Conservation (phyloP, 306 rosid species). For the Canavalia gladiata region DNA sequence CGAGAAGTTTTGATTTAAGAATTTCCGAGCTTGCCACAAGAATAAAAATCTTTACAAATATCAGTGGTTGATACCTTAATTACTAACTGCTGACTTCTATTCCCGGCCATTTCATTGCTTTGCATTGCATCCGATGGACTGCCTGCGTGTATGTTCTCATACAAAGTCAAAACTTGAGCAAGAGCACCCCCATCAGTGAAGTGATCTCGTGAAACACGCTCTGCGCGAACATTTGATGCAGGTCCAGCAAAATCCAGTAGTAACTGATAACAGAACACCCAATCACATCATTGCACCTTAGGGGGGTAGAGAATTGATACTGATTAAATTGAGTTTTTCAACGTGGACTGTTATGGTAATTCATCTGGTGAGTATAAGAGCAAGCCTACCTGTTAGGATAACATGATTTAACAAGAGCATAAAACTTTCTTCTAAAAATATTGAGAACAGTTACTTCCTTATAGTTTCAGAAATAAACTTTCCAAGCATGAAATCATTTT, state of each 20-base stretch:
- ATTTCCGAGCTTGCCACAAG: slow-evolving; percentile 30
- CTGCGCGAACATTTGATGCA: slow-evolving; percentile 84
- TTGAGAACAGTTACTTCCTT: slow-evolving; percentile 15
- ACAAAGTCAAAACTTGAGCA: slow-evolving; percentile 80
- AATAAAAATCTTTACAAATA: slow-evolving; percentile 30
- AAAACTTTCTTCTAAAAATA: neutral
- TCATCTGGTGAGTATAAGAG: slow-evolving; percentile 27
- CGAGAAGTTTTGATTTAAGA: slow-evolving; percentile 8
- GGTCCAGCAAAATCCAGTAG: slow-evolving; percentile 91
- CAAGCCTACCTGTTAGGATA: slow-evolving; percentile 14
- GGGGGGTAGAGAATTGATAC: slow-evolving; percentile 20
- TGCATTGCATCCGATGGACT: slow-evolving; percentile 53
- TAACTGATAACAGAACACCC: slow-evolving; percentile 61
- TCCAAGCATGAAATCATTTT: slow-evolving; percentile 15
- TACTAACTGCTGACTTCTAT: slow-evolving; percentile 55
- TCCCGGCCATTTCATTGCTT: slow-evolving; percentile 51
- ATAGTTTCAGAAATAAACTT: slow-evolving; percentile 33
- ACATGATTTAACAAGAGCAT: slow-evolving; percentile 36
- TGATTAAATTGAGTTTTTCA: slow-evolving; percentile 5
- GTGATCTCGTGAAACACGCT: slow-evolving; percentile 74
- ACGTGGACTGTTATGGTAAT: slow-evolving; percentile 13
- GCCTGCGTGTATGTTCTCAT: slow-evolving; percentile 60
- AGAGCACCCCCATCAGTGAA: slow-evolving; percentile 83
- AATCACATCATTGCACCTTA: slow-evolving; percentile 30
- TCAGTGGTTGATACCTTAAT: slow-evolving; percentile 65